Conservation (phyloP, 306 rosid species). For the Malus domestica region ASM211411v1 NC_041803.1:892001-892500, state of each 20-base stretch:
- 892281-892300: conserved; percentile 65
- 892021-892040: conserved; percentile 74
- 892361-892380: conserved; percentile 58
- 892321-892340: conserved; percentile 41
- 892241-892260: conserved; percentile 57
- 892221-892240: conserved; percentile 67
- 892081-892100: conserved; percentile 86
- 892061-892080: conserved; percentile 81
- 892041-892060: conserved; percentile 96
- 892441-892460: conserved; percentile 89
- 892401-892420: conserved; percentile 63
- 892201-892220: conserved; percentile 68
- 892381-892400: conserved; percentile 56
- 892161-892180: conserved; percentile 73
- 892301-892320: conserved; percentile 50
- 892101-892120: conserved; percentile 94
- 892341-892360: conserved; percentile 54
- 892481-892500: conserved; percentile 46
- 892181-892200: conserved; percentile 58
- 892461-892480: conserved; percentile 99
- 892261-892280: conserved; percentile 56
- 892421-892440: conserved; percentile 80
- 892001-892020: conserved; percentile 99
- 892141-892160: conserved; percentile 61
- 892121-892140: conserved; percentile 50